Percentiles rank a stretch among this genome's conserved stretches.
phyloP scores from a whole-genome alignment of 352 stramenopile species.

The Phytophthora tubulina region DNA sequence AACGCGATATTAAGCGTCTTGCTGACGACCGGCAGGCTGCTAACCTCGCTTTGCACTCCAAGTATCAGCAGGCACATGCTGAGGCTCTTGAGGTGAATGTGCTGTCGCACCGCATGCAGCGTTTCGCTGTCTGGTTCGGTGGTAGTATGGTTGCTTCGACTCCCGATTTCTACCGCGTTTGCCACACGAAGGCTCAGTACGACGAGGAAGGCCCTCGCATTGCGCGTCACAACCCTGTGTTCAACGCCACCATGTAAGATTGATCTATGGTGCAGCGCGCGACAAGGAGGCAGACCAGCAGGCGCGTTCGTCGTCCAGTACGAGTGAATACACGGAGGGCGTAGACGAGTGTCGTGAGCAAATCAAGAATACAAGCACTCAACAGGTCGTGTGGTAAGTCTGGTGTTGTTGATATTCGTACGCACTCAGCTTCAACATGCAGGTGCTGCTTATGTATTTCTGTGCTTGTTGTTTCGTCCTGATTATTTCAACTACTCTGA shows the following conservation, averaged over 20 bases:
- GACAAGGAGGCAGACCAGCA: conserved; percentile 4
- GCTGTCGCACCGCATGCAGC: conserved; percentile 95
- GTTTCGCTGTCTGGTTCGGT: conserved; percentile 96
- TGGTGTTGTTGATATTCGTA: background rate
- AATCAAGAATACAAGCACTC: conserved; percentile 33
- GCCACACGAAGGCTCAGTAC: conserved; percentile 97
- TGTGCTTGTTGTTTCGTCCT: background rate
- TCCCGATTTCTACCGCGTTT: conserved; percentile 95
- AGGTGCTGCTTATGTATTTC: too few species aligned
- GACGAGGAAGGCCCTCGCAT: conserved; percentile 96
- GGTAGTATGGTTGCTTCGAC: conserved; percentile 95
- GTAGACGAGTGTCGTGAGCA: conserved; percentile 36
- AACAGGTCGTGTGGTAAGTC: conserved; percentile 23
- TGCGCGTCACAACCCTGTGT: conserved; percentile 95
- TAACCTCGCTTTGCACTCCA: conserved; percentile 86
- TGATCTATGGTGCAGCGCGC: conserved; percentile 3
- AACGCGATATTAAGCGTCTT: conserved; percentile 95
- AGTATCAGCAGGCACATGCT: conserved; percentile 70
- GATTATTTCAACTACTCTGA: background rate
- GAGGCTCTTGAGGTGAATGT: conserved; percentile 94
- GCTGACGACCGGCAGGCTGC: conserved; percentile 91
- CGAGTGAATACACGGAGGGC: conserved; percentile 30
- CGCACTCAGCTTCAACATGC: too few species aligned
- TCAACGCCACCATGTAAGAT: conserved; percentile 93
- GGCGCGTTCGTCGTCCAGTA: conserved; percentile 27